phyloP scores from a whole-genome alignment of 1,284 basidiomycete genomes.

The Boletellus sp. region DNA sequence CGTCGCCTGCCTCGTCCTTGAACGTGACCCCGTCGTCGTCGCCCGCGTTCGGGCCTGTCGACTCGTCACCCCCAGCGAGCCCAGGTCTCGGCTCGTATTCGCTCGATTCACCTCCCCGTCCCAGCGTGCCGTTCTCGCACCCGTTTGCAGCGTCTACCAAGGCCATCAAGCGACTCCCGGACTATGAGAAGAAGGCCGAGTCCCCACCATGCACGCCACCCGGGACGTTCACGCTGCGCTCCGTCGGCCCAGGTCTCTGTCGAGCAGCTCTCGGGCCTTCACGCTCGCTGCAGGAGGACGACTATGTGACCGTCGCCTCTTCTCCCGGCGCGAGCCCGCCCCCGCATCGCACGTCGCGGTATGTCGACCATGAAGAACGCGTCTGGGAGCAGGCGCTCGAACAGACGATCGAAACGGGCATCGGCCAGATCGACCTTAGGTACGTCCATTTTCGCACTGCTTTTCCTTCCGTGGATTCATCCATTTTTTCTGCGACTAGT shows the following conservation, averaged over 20 bases:
- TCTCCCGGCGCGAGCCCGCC: slow-evolving; percentile 13
- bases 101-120: slow-evolving; percentile 22
- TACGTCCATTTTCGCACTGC: slow-evolving; percentile 5
- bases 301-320: slow-evolving; percentile 11
- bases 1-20: slow-evolving; percentile 14
- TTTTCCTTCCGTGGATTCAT: slow-evolving; percentile 4
- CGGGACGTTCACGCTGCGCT: slow-evolving; percentile 9
- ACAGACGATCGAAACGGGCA: slow-evolving; percentile 28
- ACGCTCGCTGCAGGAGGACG: slow-evolving; percentile 27
- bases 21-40: slow-evolving; percentile 29
- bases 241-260: slow-evolving; percentile 1
- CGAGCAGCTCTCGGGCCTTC: slow-evolving; percentile 8
- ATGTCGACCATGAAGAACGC: slow-evolving; percentile 26
- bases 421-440: slow-evolving; percentile 34
- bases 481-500: slow-evolving; percentile 12
- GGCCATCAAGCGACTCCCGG: slow-evolving; percentile 23
- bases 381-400: slow-evolving; percentile 30
- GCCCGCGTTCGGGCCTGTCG: slow-evolving; percentile 26
- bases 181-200: slow-evolving; percentile 27
- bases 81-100: slow-evolving; percentile 14
- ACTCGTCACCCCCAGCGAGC: slow-evolving; percentile 31
- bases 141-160: slow-evolving; percentile 34
- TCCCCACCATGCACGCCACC: slow-evolving; percentile 25
- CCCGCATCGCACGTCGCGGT: slow-evolving; percentile 16
- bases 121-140: slow-evolving; percentile 18